These are phyloP conservation scores for Albugo candida DNA, from an alignment of 352 stramenopile genomes.

Conservation along the genomic window DNA sequence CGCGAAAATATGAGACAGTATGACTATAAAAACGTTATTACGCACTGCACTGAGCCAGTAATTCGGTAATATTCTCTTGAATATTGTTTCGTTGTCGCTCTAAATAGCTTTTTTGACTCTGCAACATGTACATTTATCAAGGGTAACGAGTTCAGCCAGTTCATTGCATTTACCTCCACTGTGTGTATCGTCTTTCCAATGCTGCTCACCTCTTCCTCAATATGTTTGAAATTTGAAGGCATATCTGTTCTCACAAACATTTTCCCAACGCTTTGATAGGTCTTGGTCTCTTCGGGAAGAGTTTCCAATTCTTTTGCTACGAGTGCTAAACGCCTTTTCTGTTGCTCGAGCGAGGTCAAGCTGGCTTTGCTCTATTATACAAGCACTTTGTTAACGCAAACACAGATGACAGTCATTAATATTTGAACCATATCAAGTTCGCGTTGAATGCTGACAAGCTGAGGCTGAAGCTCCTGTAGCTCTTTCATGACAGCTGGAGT, in stretches of 20 bases:
- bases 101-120: constrained; percentile 65
- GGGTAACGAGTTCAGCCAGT: background rate
- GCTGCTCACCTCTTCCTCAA: constrained; percentile 35
- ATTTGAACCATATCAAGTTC: constrained; percentile 32
- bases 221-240: constrained; percentile 26
- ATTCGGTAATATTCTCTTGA: constrained; percentile 69
- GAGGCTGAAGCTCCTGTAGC: constrained; percentile 60
- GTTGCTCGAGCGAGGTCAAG: constrained; percentile 25
- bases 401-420: background rate
- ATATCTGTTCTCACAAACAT: constrained; percentile 55
- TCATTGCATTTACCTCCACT: constrained; percentile 21
- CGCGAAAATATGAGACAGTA: too few relatives aligned
- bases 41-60: constrained; percentile 46
- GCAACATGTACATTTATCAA: background rate
- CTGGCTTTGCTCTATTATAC: constrained; percentile 37
- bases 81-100: constrained; percentile 56
- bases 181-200: constrained; percentile 51
- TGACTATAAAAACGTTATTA: background rate
- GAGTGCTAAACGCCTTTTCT: constrained; percentile 60
- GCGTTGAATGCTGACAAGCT: constrained; percentile 55
- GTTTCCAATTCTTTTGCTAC: constrained; percentile 50
- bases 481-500: constrained; percentile 48
- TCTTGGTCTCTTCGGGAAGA: constrained; percentile 34
- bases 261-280: constrained; percentile 61
- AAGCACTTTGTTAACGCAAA: background rate